These are phyloP conservation scores for Microbotryomycetes sp. DNA, from an alignment of 1,284 basidiomycete species.

Conservation along the genomic window DNA sequence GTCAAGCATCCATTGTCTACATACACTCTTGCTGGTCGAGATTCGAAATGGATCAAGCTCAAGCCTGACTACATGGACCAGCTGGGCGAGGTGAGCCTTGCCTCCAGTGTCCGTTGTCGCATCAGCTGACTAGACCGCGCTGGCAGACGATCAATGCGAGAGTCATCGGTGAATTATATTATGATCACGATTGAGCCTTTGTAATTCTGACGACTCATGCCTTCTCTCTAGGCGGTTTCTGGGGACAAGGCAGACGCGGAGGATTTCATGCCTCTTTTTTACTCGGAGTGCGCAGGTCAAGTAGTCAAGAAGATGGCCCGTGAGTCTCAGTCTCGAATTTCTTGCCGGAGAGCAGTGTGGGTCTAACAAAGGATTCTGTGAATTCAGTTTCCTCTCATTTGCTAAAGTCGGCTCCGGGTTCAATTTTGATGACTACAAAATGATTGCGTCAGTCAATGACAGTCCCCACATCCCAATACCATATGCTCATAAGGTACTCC, in stretches of 20 bases:
- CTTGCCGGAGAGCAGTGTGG: too few species aligned
- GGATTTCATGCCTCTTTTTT: slow-evolving; percentile 46
- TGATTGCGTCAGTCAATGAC: slow-evolving; percentile 48
- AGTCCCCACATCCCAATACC: background rate
- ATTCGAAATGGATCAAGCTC: slow-evolving; percentile 87
- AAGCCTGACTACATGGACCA: slow-evolving; percentile 81
- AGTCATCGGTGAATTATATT: slow-evolving; percentile 59
- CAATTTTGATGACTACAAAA: slow-evolving; percentile 72
- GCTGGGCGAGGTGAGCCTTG: slow-evolving; percentile 18
- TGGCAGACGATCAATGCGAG: slow-evolving; percentile 79
- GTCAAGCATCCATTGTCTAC: slow-evolving; percentile 73
- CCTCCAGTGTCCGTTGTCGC: background rate
- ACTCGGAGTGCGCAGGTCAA: slow-evolving; percentile 44
- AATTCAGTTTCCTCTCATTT: slow-evolving; percentile 71
- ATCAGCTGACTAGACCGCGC: slow-evolving; percentile 46
- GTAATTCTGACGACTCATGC: too few species aligned
- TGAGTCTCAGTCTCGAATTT: slow-evolving; percentile 46
- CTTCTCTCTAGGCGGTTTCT: slow-evolving; percentile 42
- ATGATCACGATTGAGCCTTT: background rate
- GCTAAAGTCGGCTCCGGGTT: slow-evolving; percentile 80
- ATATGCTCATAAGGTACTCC: background rate
- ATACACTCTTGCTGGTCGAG: slow-evolving; percentile 77
- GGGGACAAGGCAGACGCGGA: slow-evolving; percentile 45
- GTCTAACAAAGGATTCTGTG: too few species aligned
- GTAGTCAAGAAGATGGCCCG: too few species aligned